Conservation (phyloP, 2,329 filamentous ascomycete species). For the Aspergillus japonicus region DNA sequence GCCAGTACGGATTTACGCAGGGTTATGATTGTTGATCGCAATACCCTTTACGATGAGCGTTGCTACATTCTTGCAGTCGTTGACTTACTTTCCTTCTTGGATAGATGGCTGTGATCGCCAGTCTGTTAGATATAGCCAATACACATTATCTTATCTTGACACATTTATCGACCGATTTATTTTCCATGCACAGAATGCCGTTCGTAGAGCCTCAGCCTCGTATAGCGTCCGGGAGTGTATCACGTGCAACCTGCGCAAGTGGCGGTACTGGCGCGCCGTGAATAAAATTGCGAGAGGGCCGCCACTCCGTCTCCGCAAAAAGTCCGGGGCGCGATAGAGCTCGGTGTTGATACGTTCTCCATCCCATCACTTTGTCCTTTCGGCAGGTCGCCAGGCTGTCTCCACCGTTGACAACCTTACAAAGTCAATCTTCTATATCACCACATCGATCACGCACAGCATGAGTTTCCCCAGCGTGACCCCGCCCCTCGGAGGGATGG, state of each 20-base stretch:
- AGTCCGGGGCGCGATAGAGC: slow-evolving; percentile 8
- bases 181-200: no score
- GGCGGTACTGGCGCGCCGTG: slow-evolving; percentile 22
- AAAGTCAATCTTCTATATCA: no score
- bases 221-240: background rate
- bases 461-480: slow-evolving; percentile 42
- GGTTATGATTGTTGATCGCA: slow-evolving; percentile 32
- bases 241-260: slow-evolving; percentile 24
- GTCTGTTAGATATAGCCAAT: background rate
- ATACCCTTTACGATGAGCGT: slow-evolving; percentile 31
- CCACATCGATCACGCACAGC: background rate
- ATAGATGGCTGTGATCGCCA: background rate
- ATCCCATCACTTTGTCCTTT: background rate
- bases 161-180: background rate
- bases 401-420: no score
- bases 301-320: slow-evolving; percentile 30
- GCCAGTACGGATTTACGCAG: slow-evolving; percentile 32
- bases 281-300: slow-evolving; percentile 33
- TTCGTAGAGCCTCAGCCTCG: no score
- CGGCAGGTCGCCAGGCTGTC: background rate
- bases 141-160: background rate
- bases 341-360: background rate
- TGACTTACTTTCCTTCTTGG: slow-evolving; percentile 5
- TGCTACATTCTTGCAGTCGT: slow-evolving; percentile 14
- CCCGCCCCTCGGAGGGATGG: slow-evolving; percentile 29